Percentiles rank a stretch among this genome's conserved stretches.
These are phyloP conservation scores for Thelephora terrestris DNA, from an alignment of 1,284 basidiomycete species.

Conservation along the genomic window DNA sequence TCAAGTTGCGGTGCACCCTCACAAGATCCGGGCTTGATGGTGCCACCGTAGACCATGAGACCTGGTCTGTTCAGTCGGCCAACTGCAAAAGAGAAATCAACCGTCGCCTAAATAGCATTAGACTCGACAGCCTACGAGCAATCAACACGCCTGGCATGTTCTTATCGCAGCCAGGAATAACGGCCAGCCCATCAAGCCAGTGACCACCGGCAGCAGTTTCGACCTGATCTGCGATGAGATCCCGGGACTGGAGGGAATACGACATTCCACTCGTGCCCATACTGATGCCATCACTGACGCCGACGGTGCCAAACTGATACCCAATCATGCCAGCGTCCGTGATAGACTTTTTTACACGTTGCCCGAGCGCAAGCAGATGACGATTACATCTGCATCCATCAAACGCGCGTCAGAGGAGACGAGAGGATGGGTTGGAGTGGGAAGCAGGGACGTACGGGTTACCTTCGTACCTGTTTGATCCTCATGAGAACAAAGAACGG, in stretches of 20 bases:
- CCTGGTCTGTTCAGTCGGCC: conserved; percentile 91
- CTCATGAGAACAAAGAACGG: conserved; percentile 6
- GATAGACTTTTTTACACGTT: conserved; percentile 78
- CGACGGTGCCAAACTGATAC: conserved; percentile 96
- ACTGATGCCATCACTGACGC: conserved; percentile 93
- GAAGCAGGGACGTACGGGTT: conserved; percentile 55
- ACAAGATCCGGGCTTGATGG: conserved; percentile 86
- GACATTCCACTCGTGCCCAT: conserved; percentile 93
- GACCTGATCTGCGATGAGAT: conserved; percentile 94
- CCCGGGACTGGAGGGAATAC: conserved; percentile 91
- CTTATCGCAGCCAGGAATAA: conserved; percentile 94
- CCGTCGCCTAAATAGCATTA: conserved; percentile 14
- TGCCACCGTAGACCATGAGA: conserved; percentile 95
- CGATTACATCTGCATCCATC: conserved; percentile 67
- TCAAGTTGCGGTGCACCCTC: conserved; percentile 75
- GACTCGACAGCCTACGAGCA: conserved; percentile 58
- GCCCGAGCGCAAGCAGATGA: conserved; percentile 84
- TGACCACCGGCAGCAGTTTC: conserved; percentile 96
- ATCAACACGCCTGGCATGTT: conserved; percentile 97
- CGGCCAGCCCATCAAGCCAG: conserved; percentile 97
- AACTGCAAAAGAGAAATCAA: conserved; percentile 37
- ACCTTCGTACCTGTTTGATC: conserved; percentile 67
- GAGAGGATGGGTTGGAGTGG: conserved; percentile 2
- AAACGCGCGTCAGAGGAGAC: conserved; percentile 1
- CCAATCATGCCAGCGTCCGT: conserved; percentile 70